These are phyloP conservation scores for Cenchrus purpureus DNA, from an alignment of 176 grass and related monocot species.

Conservation along the genomic window DNA sequence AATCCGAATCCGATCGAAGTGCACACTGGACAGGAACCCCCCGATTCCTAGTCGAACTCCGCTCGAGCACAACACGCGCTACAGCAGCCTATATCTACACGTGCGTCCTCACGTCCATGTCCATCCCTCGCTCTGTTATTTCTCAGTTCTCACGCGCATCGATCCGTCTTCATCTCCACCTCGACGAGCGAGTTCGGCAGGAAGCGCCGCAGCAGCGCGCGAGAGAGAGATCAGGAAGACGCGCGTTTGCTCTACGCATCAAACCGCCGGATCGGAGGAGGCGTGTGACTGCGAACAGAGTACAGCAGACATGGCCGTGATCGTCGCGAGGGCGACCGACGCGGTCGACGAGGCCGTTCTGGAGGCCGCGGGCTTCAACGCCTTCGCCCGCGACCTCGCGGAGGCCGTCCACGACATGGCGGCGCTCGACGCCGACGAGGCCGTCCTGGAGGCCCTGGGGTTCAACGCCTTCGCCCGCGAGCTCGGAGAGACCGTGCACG, in stretches of 20 bases:
- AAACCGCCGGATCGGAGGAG: background rate
- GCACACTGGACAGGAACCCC: too few relatives aligned
- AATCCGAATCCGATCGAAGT: background rate
- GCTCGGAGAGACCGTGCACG: background rate
- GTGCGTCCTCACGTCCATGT: background rate
- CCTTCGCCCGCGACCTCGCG: background rate
- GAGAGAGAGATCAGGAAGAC: background rate
- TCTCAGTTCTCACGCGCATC: background rate
- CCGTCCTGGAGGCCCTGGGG: background rate
- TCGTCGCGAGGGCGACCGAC: background rate
- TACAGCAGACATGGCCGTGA: background rate
- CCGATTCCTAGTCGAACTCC: background rate
- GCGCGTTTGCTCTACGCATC: background rate
- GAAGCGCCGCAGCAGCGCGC: background rate
- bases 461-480: background rate
- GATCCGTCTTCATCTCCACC: background rate
- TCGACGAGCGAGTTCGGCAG: background rate
- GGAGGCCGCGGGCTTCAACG: background rate
- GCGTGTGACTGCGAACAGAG: background rate
- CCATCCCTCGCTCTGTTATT: background rate
- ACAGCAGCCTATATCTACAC: background rate
- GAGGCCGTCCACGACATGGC: background rate
- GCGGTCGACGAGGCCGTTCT: background rate
- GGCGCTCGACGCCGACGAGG: background rate
- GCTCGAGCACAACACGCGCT: background rate